phyloP scores from a whole-genome alignment of 768 basidiomycete species.

The Lentinula guzmanii region DNA sequence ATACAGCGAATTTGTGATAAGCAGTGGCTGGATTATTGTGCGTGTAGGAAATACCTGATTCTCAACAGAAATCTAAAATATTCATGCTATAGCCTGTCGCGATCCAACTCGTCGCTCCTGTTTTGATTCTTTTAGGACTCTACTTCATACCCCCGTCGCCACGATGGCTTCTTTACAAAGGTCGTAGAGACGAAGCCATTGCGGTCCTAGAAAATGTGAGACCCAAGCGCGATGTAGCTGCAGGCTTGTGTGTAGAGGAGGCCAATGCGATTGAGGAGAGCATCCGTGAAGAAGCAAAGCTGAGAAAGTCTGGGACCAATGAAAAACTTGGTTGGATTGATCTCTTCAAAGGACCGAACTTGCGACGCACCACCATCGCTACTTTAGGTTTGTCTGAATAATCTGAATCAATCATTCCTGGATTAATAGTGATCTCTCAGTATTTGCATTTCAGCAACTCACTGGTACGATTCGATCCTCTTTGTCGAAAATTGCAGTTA shows the following conservation, averaged over 20 bases:
- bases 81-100: not conserved
- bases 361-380: conserved; percentile 2
- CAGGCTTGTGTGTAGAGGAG: conserved; percentile 3
- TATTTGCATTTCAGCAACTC: conserved; percentile 5
- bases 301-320: not conserved
- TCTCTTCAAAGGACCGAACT: conserved; percentile 1
- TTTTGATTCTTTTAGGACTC: conserved; percentile 1
- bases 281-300: conserved; percentile 2
- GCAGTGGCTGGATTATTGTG: conserved; percentile 6
- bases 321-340: conserved; percentile 4
- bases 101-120: not conserved
- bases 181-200: conserved; percentile 4
- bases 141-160: conserved; percentile 6
- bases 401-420: not conserved
- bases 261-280: conserved; percentile 5
- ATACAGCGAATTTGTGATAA: not conserved
- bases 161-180: conserved; percentile 5
- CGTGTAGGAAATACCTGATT: not conserved
- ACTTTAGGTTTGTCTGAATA: not conserved
- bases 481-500: not conserved
- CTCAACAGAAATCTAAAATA: too few relatives aligned
- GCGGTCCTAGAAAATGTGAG: conserved; percentile 1
- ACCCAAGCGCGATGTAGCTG: conserved; percentile 2
- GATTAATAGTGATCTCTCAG: not conserved
- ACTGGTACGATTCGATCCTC: not conserved